Evolutionary conservation across 1,284 basidiomycete species (phyloP).

Genomic region (Naganishia sp.): DNA sequence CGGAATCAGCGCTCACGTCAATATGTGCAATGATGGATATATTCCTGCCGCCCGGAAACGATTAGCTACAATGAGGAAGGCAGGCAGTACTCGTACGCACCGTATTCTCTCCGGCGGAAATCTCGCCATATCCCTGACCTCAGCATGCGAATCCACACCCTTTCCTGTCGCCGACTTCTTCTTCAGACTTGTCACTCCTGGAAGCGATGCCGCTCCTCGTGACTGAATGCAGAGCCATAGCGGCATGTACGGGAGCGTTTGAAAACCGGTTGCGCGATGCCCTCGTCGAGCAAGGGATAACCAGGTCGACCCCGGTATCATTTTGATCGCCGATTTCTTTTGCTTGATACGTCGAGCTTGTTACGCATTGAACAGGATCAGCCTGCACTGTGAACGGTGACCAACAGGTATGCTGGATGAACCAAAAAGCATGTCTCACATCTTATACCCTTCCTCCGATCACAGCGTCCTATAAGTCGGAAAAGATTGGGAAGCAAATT

Average conservation of each 20-base stretch:
- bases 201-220: conserved; percentile 12
- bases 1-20: conserved; percentile 57
- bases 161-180: conserved; percentile 17
- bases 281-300: background rate
- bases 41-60: conserved; percentile 59
- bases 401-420: background rate
- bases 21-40: conserved; percentile 95
- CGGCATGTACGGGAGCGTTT: background rate
- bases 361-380: too few species aligned
- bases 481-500: background rate
- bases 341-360: too few species aligned
- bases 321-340: background rate
- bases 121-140: conserved; percentile 27
- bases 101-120: conserved; percentile 30
- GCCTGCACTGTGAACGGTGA: too few species aligned
- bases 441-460: background rate
- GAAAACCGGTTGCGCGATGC: conserved; percentile 7
- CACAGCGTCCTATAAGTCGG: background rate
- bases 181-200: conserved; percentile 26
- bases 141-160: conserved; percentile 21
- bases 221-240: background rate
- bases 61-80: background rate
- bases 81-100: conserved; percentile 3
- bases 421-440: conserved; percentile 8
- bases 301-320: conserved; percentile 4